Percentiles rank a stretch among this genome's conserved stretches.
phyloP scores from a whole-genome alignment of 2,329 filamentous ascomycete species.

The Pseudodiploospora longispora region DNA sequence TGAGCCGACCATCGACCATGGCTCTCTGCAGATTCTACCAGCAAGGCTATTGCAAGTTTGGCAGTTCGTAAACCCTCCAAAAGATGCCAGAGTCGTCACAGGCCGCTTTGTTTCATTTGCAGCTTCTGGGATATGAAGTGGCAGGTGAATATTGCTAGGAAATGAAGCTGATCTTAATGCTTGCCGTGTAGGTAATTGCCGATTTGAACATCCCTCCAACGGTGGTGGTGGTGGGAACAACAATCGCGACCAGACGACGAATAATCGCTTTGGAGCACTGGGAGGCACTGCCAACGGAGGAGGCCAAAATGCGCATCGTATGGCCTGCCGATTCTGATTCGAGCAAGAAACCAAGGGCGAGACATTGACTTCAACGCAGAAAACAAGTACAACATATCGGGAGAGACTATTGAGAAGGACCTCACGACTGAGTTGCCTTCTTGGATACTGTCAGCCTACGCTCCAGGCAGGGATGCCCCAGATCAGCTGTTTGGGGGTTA shows the following conservation, averaged over 20 bases:
- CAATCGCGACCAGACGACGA: constrained; percentile 30
- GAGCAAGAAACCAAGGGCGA: background rate
- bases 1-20: constrained; percentile 20
- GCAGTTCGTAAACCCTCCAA: constrained; percentile 31
- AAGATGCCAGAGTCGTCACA: background rate
- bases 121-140: too few species aligned
- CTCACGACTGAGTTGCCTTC: constrained; percentile 62
- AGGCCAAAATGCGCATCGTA: constrained; percentile 16
- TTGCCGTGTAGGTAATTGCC: constrained; percentile 36
- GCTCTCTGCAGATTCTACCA: constrained; percentile 40
- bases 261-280: constrained; percentile 49
- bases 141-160: too few species aligned
- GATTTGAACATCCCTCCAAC: constrained; percentile 43
- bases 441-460: constrained; percentile 86
- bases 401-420: constrained; percentile 55
- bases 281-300: constrained; percentile 23
- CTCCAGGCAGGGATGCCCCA: constrained; percentile 67
- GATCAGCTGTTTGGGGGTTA: constrained; percentile 76
- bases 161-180: background rate
- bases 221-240: constrained; percentile 23
- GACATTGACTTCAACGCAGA: constrained; percentile 5
- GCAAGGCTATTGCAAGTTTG: constrained; percentile 44
- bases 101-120: background rate
- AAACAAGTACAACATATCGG: constrained; percentile 44
- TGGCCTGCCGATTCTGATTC: background rate